Evolutionary conservation across 768 basidiomycete species (phyloP), one percentile per base, ranked within the genome.

Genomic region (Trametes cinnabarina): DNA sequence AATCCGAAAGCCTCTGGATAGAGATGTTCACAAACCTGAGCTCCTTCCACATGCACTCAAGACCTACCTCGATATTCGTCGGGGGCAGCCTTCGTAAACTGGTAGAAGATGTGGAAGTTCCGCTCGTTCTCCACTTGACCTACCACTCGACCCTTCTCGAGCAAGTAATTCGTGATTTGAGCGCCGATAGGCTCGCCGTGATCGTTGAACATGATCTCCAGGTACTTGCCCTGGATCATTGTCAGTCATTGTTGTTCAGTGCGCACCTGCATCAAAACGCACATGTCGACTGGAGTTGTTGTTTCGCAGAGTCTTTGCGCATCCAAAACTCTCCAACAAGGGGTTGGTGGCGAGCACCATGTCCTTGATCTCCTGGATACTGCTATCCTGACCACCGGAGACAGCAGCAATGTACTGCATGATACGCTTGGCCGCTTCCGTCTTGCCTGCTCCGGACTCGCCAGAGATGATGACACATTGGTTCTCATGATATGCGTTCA

Each of bases 381-480:
- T 93, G 67, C 82, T 88, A 67, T 92, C 91, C 62, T 85, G 84
- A 22, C 83, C 90, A 46, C 93, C 92, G 15, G 93, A 94, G 0
- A 98, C 97, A 10, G 92, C 97, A 15, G 97, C 97, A 65, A 99
- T 96, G 69, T 99, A 99, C 72, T 98, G 95, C 97, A 99, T 99
- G 73, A 99, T 98, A 47, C 94, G 86, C 73, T 98, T 98, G 20
- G 97, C 97, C 3, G 97, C 97, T 73, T 98, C 97, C 3, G 97
- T 99, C 80, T 99, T 99, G 49, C 97, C 97, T 4, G 97, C 97
- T 49, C 97, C 97, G 15, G 95, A 98, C 77, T 99, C 97, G 53
- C 97, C 97, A 34, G 95, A 94, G 68, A 99, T 98, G 75, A 99
- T 99, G 53, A 99, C 96, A 71, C 96, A 98, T 76, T 99, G 97